Base-by-base conservation (phyloP, 164 flowering plant species). In the Aristolochia californica region DNA sequence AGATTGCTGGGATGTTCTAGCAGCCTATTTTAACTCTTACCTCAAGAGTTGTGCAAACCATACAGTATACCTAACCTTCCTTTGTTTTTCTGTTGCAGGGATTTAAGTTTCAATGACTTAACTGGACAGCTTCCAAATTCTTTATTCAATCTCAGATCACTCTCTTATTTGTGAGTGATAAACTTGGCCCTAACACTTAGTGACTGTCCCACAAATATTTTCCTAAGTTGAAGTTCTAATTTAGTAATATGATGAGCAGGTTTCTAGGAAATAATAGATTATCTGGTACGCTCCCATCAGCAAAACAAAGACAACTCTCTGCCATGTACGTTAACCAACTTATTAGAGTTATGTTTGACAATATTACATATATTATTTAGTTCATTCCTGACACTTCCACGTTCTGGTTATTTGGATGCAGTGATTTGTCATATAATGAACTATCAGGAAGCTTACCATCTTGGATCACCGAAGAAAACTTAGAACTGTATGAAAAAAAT, bases 251-350 rank as follows among this genome's bases (percentile, higher is more conserved):
- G 47, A 47, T 58, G 52, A 27, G 43, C 80, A 87, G 97, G 81
- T 84, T 82, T 75, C 82, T 90, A 38, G 95, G 95, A 56, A 87
- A 82, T 57, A 90, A 90, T 58, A 77, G 44, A 56, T 65, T 90
- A 56, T 74, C 73, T 49, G 90, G 93, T 25, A 38, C 68, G 22
- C 61, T 87, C 17, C 93, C 95, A 22, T 38, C 69, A 2, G 63
- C 57, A 49, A 86, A 80, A 66, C 71, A 75, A 45, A 0, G 71
- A 16, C 50, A 70, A 52, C 82, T 87, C 58, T 45, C 16, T 18
- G 77, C 55, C 56, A 71, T 90, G 95, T 90, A 57, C 69, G 91
- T 20, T 43, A 13, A 15, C 12, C 5, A 5, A 22, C 59, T 14
- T 40, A 40, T 43, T 9, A 40, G 8, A 34, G 43, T 34, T 54